Evolutionary conservation across 495 filamentous ascomycete species (phyloP).

Genomic region (Xylaria flabelliformis): DNA sequence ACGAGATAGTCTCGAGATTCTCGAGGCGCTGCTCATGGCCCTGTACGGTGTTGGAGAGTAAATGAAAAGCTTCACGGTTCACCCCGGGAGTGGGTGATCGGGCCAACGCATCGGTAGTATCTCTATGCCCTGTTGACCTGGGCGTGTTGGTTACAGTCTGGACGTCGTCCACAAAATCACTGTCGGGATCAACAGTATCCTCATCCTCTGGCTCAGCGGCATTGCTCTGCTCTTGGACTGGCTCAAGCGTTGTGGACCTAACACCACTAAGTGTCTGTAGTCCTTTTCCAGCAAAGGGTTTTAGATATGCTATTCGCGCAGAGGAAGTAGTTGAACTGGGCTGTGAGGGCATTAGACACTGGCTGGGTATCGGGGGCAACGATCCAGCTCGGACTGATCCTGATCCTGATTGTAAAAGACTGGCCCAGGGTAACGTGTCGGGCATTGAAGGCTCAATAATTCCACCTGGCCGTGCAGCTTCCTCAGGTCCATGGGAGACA

Average conservation of each 20-base stretch:
- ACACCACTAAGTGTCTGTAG: conserved; percentile 54
- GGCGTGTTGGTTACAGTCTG: conserved; percentile 40
- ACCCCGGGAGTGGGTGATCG: conserved; percentile 30
- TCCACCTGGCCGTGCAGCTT: conserved; percentile 32
- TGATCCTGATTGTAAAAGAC: conserved; percentile 49
- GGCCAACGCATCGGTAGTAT: conserved; percentile 35
- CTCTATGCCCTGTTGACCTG: conserved; percentile 32
- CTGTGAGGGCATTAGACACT: conserved; percentile 57
- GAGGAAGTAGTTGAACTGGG: conserved; percentile 55
- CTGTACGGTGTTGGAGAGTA: conserved; percentile 50
- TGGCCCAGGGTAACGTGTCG: conserved; percentile 59
- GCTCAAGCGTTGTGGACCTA: conserved; percentile 40
- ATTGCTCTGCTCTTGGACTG: conserved; percentile 35
- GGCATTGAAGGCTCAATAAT: conserved; percentile 46
- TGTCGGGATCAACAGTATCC: conserved; percentile 22
- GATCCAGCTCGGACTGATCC: conserved; percentile 39
- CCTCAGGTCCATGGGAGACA: conserved; percentile 34
- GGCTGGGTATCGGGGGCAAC: conserved; percentile 58
- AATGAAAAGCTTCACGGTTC: conserved; percentile 40
- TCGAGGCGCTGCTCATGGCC: conserved; percentile 64
- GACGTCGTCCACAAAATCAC: conserved; percentile 33
- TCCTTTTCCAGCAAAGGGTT: conserved; percentile 57
- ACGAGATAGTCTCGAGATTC: conserved; percentile 64
- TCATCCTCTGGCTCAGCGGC: conserved; percentile 36
- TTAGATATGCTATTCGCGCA: conserved; percentile 51